Percentiles rank a stretch among this genome's conserved stretches.
phyloP scores from a whole-genome alignment of 495 filamentous ascomycete genomes.

The Daldinia concentrica region DNA sequence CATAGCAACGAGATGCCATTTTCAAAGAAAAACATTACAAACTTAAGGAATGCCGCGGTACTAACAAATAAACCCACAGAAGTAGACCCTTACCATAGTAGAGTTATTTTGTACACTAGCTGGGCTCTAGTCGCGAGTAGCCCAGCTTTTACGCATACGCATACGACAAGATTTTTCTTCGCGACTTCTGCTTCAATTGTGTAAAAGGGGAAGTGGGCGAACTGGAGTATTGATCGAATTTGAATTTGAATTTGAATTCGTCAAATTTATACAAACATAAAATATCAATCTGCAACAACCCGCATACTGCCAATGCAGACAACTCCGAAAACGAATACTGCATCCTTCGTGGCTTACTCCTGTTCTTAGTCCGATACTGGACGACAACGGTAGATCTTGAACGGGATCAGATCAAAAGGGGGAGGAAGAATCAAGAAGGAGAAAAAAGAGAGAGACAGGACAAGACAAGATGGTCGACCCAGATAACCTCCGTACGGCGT shows the following conservation, averaged over 20 bases:
- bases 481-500: constrained; percentile 84
- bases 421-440: background rate
- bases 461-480: constrained; percentile 69
- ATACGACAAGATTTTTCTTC: background rate
- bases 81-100: background rate
- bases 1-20: constrained; percentile 33
- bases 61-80: constrained; percentile 2
- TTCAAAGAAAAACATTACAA: constrained; percentile 11
- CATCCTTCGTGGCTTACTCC: constrained; percentile 12
- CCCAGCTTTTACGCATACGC: background rate
- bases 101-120: constrained; percentile 6
- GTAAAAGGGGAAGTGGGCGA: background rate
- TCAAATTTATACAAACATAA: background rate
- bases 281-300: constrained; percentile 13
- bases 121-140: constrained; percentile 3
- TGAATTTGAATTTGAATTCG: background rate
- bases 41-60: constrained; percentile 8
- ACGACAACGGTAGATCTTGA: background rate
- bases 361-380: background rate
- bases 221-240: background rate
- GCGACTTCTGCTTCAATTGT: background rate
- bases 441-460: background rate
- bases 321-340: constrained; percentile 10
- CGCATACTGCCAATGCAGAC: constrained; percentile 22
- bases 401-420: background rate